Conservation (phyloP, 2,329 filamentous ascomycete species). For the Talaromyces amestolkiae region DNA sequence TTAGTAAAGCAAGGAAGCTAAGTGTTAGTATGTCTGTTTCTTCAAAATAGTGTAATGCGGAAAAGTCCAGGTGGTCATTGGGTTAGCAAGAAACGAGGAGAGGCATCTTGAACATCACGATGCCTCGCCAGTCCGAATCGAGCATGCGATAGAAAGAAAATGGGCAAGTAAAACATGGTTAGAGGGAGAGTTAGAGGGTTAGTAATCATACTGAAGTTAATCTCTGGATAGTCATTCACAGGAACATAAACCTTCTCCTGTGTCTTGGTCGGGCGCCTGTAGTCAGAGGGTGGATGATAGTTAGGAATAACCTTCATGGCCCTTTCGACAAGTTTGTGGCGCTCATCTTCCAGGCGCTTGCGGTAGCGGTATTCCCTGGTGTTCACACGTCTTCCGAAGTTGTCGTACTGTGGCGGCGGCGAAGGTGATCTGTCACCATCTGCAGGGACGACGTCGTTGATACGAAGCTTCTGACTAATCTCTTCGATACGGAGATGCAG, state of each 20-base stretch:
- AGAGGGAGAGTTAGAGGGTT: slow-evolving; percentile 80
- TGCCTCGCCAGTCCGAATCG: slow-evolving; percentile 41
- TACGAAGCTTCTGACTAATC: slow-evolving; percentile 97
- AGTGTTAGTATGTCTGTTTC: slow-evolving; percentile 74
- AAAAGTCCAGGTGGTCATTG: slow-evolving; percentile 27
- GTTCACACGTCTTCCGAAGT: slow-evolving; percentile 98
- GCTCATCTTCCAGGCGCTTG: slow-evolving; percentile 96
- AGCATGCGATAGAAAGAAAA: slow-evolving; percentile 39
- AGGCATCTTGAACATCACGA: slow-evolving; percentile 35
- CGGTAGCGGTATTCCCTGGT: slow-evolving; percentile 98
- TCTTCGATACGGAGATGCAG: slow-evolving; percentile 96
- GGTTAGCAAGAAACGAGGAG: slow-evolving; percentile 45
- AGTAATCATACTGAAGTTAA: slow-evolving; percentile 99
- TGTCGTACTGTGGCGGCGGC: slow-evolving; percentile 95
- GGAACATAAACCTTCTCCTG: slow-evolving; percentile 99
- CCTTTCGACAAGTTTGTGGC: slow-evolving; percentile 97
- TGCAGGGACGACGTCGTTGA: slow-evolving; percentile 96
- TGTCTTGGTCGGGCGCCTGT: slow-evolving; percentile 97
- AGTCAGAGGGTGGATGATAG: slow-evolving; percentile 97
- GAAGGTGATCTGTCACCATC: slow-evolving; percentile 96
- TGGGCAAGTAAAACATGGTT: slow-evolving; percentile 49
- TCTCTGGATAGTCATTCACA: slow-evolving; percentile 99
- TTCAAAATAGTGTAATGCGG: slow-evolving; percentile 27
- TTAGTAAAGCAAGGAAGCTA: slow-evolving; percentile 72
- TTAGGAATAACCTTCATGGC: slow-evolving; percentile 99